Evolutionary conservation across 2,329 filamentous ascomycete species (phyloP), one percentile per base, ranked within the genome.

Genomic region (Macrophomina pseudophaseolina): DNA sequence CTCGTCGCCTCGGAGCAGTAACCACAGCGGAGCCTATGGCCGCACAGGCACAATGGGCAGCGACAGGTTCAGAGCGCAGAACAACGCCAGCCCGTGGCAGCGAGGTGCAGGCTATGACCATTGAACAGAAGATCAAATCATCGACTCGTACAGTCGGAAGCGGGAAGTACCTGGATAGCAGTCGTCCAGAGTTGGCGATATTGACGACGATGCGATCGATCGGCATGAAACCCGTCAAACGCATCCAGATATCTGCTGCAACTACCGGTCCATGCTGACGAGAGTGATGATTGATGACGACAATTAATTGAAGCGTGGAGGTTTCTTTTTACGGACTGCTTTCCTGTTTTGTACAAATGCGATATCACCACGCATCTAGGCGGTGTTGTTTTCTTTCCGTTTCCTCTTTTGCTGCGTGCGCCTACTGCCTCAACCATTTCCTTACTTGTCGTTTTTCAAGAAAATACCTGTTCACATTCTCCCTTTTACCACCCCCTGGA

Each of bases 91-190:
- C 78, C 87, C 87, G 64, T 90, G 87, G 87, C 87, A 90, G 78
- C 79, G 87, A 74, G 87, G 87, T 51, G 87, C 87, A 38, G 87
- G 87, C 52, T 90, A 89, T 72, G 87, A 89, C 68, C 84, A 86
- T 75, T 85, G 79, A 80, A 74, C 74, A 73, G 76, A 75, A 72
- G 76, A 79, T 69, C 74, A 76, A 73, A 71, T 72, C 70, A 74
- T 74, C 65, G 72, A 73, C 63, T 65, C 40, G 48, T 46, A 38
- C 51, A 56, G 63, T 38, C 28, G 32, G 52, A 56, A 52, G 49
- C 63, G 63, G 49, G 51, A 56, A 23, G 48, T 35, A 4, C n/a
- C 32, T 53, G 48, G 48, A 48, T 40, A 42, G 60, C 46, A 42
- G 38, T 33, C n/a, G 56, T 38, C 35, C 35, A 38, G 7, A 38